Evolutionary conservation across 2,329 filamentous ascomycete genomes (phyloP).

Genomic region (Aspergillus floridensis): DNA sequence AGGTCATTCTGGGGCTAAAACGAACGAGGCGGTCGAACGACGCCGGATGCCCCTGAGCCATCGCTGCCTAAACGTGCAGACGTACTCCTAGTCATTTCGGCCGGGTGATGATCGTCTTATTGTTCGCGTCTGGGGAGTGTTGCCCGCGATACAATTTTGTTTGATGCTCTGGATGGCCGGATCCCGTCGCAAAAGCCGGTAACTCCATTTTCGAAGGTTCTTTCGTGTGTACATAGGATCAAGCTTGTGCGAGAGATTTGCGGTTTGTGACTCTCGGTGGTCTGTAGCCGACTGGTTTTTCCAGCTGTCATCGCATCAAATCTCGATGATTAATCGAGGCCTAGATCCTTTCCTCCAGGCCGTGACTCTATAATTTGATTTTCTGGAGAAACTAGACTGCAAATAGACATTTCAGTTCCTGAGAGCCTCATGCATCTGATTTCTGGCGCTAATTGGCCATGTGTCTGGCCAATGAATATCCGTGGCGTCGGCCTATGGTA

Average conservation of each 20-base stretch:
- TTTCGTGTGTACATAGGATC: fast-evolving
- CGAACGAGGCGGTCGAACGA: background rate
- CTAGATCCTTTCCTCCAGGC: no score
- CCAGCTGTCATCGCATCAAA: no score
- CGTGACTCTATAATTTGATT: no score
- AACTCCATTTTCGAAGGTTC: background rate
- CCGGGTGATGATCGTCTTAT: background rate
- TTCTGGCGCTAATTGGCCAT: no score
- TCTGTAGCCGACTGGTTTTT: no score
- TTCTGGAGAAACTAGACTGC: no score
- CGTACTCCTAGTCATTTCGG: background rate
- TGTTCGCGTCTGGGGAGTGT: background rate
- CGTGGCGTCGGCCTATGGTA: background rate
- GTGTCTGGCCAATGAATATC: no score
- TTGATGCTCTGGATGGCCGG: background rate
- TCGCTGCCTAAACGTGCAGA: background rate
- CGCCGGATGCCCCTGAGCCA: background rate
- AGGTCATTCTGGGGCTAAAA: background rate
- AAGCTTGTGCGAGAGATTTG: background rate
- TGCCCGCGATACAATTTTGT: background rate
- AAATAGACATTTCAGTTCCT: no score
- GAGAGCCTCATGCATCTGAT: no score
- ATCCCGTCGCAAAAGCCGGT: background rate
- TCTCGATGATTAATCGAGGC: no score
- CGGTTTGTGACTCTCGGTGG: no score